Base-by-base conservation (phyloP, 495 filamentous ascomycete genomes). In the Pyronema omphalodes region DNA sequence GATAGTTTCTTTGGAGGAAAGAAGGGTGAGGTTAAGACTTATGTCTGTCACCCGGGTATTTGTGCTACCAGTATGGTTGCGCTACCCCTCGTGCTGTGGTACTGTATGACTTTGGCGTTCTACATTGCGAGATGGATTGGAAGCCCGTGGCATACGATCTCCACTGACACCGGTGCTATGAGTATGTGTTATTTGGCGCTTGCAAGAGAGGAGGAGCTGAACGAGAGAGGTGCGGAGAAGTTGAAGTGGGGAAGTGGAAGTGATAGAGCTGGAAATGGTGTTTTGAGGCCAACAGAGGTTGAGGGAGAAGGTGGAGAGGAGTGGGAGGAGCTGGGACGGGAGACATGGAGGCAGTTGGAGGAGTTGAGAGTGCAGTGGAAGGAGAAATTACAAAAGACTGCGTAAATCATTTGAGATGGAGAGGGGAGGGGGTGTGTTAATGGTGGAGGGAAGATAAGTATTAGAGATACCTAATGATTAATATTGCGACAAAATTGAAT, bases 311-410 rank as follows among this genome's bases (percentile, higher is more conserved):
- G 70, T 40, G 78, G 73, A 55, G 76, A 74, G 51, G 68, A 75
- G 57, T 94, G 94, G 67, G 85, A 93, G 69, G 74, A 74, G 54
- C 60, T 83, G 40, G 89, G 86, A 2, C 75, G 76, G 47, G 67
- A 71, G 60, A 81, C 76, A 59, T 98, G 91, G 91, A 73, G 60
- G 65, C 70, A 82, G 70, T 88, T 98, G 78, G 91, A 98, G 71
- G 74, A 71, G 67, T 65, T 95, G 73, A 74, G 91, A 63, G 63
- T 67, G 51, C 70, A 77, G 61, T 98, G 91, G 91, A 87, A 93
- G 66, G 66, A 48, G 17, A 75, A 73, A 63, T 52, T 83, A 52
- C 73, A 74, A 29, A 29, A 29, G 23, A 29, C 23, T 29, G 23
- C 23, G 23, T 29, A 29, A 29, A 29, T 29, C 23, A 29, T 29